These are phyloP conservation scores for Coemansia sp. DNA, from an alignment of 192 early-diverging fungal genomes.

Conservation along the genomic window DNA sequence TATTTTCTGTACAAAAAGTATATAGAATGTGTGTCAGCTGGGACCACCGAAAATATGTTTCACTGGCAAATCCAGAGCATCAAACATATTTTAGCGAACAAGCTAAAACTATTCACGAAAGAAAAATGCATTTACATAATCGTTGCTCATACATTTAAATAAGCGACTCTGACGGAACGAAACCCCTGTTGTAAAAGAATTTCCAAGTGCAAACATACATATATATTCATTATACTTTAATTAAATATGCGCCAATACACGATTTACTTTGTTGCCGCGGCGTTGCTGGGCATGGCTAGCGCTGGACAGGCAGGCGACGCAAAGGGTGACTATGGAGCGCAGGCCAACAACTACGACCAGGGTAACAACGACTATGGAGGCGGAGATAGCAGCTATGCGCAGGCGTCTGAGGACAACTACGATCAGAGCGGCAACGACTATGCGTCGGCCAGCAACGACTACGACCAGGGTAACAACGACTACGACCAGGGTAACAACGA, in stretches of 20 bases:
- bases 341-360: constrained; percentile 4
- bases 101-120: neutral
- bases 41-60: neutral
- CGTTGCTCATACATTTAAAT: constrained; percentile 1
- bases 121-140: neutral
- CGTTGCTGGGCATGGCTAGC: constrained; percentile 30
- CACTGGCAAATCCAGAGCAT: neutral
- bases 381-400: constrained; percentile 2
- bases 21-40: too few relatives aligned
- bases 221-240: neutral
- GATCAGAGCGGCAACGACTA: neutral
- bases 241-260: constrained; percentile 40
- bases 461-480: constrained; percentile 8
- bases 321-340: neutral
- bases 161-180: neutral
- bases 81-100: neutral
- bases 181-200: neutral
- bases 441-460: constrained; percentile 5
- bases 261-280: constrained; percentile 22
- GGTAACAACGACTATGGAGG: constrained; percentile 5
- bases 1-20: neutral
- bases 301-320: neutral
- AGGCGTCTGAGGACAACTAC: neutral
- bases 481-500: constrained; percentile 18
- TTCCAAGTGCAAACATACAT: neutral